Conservation (phyloP, 73 alveolate genomes). For the Diophrys appendiculata region DNA sequence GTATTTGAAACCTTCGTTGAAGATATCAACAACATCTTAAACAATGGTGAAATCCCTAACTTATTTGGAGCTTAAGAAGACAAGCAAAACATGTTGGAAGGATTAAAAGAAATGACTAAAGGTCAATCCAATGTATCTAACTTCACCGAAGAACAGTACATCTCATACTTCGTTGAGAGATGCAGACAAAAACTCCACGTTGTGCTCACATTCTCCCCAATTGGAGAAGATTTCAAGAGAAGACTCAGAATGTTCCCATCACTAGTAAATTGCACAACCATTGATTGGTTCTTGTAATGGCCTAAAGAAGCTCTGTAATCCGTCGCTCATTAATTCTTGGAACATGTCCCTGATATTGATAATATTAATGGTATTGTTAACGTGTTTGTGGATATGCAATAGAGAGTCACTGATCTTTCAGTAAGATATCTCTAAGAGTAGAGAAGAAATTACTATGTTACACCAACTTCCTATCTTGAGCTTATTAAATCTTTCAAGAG, state of each 20-base stretch:
- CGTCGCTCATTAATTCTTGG: slow-evolving; percentile 94
- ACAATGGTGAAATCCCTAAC: slow-evolving; percentile 99
- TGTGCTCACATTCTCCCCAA: slow-evolving; percentile 96
- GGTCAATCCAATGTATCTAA: slow-evolving; percentile 46
- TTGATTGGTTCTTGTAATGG: slow-evolving; percentile 98
- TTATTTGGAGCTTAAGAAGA: slow-evolving; percentile 91
- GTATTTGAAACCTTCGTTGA: slow-evolving; percentile 96
- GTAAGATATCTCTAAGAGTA: slow-evolving; percentile 86
- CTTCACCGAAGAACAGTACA: slow-evolving; percentile 44
- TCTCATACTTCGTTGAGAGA: slow-evolving; percentile 66
- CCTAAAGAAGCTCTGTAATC: slow-evolving; percentile 96
- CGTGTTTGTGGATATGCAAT: slow-evolving; percentile 98
- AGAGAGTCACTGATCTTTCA: slow-evolving; percentile 83
- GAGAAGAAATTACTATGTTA: slow-evolving; percentile 96
- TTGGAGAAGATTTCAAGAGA: slow-evolving; percentile 96
- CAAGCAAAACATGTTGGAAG: slow-evolving; percentile 65
- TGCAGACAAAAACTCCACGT: slow-evolving; percentile 79
- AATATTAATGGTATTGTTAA: slow-evolving; percentile 86
- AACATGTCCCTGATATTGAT: slow-evolving; percentile 73
- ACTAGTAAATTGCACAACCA: slow-evolving; percentile 95
- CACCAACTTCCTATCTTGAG: slow-evolving; percentile 98
- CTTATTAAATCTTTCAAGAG: slow-evolving; percentile 92
- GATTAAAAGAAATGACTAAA: slow-evolving; percentile 68
- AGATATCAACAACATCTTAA: slow-evolving; percentile 95
- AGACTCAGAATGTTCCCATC: slow-evolving; percentile 99